These are phyloP conservation scores for Peronospora belbahrii DNA, from an alignment of 352 stramenopile genomes.

Conservation along the genomic window DNA sequence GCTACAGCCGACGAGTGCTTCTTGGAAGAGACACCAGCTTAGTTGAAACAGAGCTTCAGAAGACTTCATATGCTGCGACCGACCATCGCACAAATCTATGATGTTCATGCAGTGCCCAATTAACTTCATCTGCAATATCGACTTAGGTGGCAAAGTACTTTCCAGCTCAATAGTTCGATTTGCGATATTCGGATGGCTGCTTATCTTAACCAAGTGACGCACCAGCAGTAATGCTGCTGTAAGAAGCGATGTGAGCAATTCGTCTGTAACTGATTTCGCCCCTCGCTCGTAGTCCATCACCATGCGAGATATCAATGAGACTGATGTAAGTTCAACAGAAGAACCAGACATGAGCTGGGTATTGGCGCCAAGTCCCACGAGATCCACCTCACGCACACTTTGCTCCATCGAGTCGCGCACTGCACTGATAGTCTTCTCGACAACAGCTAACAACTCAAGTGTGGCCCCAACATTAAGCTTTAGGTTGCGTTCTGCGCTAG, in stretches of 20 bases:
- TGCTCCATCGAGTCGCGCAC: slow-evolving; percentile 16
- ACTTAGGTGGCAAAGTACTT: slow-evolving; percentile 4
- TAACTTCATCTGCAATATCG: slow-evolving; percentile 41
- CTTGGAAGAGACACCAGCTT: slow-evolving; percentile 57
- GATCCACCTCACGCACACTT: slow-evolving; percentile 10
- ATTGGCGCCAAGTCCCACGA: slow-evolving; percentile 2
- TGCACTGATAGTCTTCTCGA: slow-evolving; percentile 17
- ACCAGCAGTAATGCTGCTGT: slow-evolving; percentile 42
- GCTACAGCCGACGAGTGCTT: slow-evolving; percentile 43
- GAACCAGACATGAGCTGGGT: slow-evolving; percentile 4
- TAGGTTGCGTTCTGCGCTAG: slow-evolving; percentile 9
- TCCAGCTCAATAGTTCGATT: slow-evolving; percentile 17
- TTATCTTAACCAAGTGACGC: slow-evolving; percentile 37
- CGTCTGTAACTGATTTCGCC: slow-evolving; percentile 20
- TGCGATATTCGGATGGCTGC: not conserved
- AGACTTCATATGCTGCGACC: slow-evolving; percentile 1
- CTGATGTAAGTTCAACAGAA: not conserved
- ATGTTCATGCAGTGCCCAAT: slow-evolving; percentile 46
- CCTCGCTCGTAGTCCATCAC: slow-evolving; percentile 23
- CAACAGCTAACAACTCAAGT: slow-evolving; percentile 16
- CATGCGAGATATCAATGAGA: slow-evolving; percentile 27
- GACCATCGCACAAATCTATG: slow-evolving; percentile 37
- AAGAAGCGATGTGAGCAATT: slow-evolving; percentile 38
- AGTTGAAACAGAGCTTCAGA: slow-evolving; percentile 41
- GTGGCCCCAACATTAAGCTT: slow-evolving; percentile 19